phyloP scores from a whole-genome alignment of 352 stramenopile genomes.

The Phytopythium litorale region DNA sequence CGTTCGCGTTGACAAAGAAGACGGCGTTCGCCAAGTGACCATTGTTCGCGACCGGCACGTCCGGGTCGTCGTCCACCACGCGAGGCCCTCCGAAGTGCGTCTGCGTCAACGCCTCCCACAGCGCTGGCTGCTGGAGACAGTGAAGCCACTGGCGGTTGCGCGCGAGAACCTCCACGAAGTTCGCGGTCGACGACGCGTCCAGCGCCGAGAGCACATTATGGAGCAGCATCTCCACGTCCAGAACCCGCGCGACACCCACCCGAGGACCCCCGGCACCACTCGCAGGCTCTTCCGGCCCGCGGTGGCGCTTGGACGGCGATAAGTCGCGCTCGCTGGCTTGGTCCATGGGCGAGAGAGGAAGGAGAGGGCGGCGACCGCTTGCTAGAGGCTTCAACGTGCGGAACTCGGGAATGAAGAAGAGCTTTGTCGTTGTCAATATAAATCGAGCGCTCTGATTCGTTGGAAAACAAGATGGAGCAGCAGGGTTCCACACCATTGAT shows the following conservation, averaged over 20 bases:
- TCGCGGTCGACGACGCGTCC: conserved; percentile 20
- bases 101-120: conserved; percentile 22
- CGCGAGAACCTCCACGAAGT: conserved; percentile 29
- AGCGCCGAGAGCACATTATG: conserved; percentile 20
- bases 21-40: neutral
- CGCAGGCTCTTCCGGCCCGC: neutral
- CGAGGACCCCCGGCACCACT: neutral
- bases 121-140: conserved; percentile 14
- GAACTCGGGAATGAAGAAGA: neutral
- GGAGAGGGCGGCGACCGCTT: neutral
- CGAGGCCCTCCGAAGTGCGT: conserved; percentile 17
- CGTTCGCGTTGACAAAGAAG: neutral
- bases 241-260: conserved; percentile 9
- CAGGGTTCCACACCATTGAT: neutral
- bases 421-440: neutral
- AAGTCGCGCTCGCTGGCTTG: conserved; percentile 1
- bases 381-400: conserved; percentile 2
- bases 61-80: neutral
- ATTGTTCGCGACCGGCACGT: neutral
- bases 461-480: neutral
- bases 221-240: conserved; percentile 31
- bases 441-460: neutral
- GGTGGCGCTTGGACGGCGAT: conserved; percentile 14
- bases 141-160: conserved; percentile 16
- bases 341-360: neutral